A percentile compares a stretch with the other conserved stretches of the same genome.
Conservation (phyloP, 2,329 filamentous ascomycete genomes). For the Fusarium temperatum region DNA sequence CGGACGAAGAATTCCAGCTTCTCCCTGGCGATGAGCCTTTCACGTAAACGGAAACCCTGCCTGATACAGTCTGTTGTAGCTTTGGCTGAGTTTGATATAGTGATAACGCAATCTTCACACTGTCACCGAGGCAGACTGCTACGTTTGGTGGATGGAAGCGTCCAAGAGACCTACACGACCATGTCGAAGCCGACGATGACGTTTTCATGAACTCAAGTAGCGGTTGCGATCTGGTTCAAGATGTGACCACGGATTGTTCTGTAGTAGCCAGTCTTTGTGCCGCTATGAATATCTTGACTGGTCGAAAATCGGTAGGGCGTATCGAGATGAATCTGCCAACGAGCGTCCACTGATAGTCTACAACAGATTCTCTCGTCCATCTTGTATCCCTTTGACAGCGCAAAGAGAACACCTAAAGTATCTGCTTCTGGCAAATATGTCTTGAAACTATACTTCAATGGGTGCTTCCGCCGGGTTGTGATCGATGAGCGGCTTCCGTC, state of each 20-base stretch:
- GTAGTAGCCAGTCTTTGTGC: conserved; percentile 96
- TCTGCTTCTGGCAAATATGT: conserved; percentile 90
- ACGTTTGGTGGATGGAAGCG: conserved; percentile 89
- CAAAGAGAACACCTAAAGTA: conserved; percentile 64
- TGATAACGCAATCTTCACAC: conserved; percentile 73
- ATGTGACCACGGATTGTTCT: conserved; percentile 95
- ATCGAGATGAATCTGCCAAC: background rate
- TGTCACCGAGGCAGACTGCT: conserved; percentile 77
- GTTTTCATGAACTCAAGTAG: conserved; percentile 65
- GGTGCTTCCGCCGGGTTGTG: conserved; percentile 84
- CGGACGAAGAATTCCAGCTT: conserved; percentile 68
- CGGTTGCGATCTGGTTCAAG: conserved; percentile 87
- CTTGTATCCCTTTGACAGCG: conserved; percentile 77
- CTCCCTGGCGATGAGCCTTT: conserved; percentile 63
- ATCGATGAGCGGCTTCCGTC: conserved; percentile 89
- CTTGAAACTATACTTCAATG: conserved; percentile 94
- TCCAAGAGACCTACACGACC: conserved; percentile 67
- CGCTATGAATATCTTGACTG: conserved; percentile 73
- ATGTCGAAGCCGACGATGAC: conserved; percentile 44
- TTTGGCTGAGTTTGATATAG: conserved; percentile 51
- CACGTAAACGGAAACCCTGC: conserved; percentile 59
- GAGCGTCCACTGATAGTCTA: background rate
- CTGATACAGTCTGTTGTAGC: background rate
- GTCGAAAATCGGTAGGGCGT: conserved; percentile 69
- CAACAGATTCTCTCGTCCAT: conserved; percentile 73